These are phyloP conservation scores for Fusarium siculi DNA, from an alignment of 2,329 filamentous ascomycete species.

Conservation along the genomic window DNA sequence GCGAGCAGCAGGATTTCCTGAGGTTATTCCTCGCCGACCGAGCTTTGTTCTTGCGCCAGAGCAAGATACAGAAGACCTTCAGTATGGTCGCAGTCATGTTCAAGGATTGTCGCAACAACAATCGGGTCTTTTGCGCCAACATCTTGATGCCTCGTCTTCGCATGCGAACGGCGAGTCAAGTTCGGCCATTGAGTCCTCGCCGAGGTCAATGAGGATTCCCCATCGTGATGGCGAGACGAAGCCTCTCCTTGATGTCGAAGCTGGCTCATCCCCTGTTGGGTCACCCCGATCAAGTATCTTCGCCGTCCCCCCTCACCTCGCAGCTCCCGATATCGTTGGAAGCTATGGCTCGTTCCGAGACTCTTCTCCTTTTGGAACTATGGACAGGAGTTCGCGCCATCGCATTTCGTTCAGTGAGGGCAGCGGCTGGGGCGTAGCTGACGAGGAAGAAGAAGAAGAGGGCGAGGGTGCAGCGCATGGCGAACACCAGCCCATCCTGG, in stretches of 20 bases:
- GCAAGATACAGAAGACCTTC: conserved; percentile 49
- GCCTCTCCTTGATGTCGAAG: conserved; percentile 56
- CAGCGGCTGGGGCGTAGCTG: conserved; percentile 48
- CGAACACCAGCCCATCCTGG: conserved; percentile 79
- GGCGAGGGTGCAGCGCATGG: conserved; percentile 57
- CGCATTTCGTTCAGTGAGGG: conserved; percentile 60
- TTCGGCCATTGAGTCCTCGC: conserved; percentile 29
- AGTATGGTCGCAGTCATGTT: conserved; percentile 55
- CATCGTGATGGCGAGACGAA: conserved; percentile 62
- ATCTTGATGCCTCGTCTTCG: conserved; percentile 56
- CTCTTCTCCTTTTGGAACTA: conserved; percentile 62
- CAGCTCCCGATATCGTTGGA: conserved; percentile 75
- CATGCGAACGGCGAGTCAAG: conserved; percentile 39
- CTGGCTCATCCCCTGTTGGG: conserved; percentile 46
- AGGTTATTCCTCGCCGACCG: conserved; percentile 83
- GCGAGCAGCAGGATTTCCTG: conserved; percentile 86
- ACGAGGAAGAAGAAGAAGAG: conserved; percentile 43
- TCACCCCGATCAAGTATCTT: conserved; percentile 60
- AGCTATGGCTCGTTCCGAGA: conserved; percentile 71
- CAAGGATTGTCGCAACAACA: conserved; percentile 50
- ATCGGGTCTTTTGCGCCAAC: conserved; percentile 62
- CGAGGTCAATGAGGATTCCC: conserved; percentile 13
- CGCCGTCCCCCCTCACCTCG: conserved; percentile 68
- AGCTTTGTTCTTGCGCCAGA: conserved; percentile 76
- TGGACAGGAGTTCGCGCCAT: conserved; percentile 52